These are phyloP conservation scores for Coelastrella sp. DNA, from an alignment of 139 green algal species.

Conservation along the genomic window DNA sequence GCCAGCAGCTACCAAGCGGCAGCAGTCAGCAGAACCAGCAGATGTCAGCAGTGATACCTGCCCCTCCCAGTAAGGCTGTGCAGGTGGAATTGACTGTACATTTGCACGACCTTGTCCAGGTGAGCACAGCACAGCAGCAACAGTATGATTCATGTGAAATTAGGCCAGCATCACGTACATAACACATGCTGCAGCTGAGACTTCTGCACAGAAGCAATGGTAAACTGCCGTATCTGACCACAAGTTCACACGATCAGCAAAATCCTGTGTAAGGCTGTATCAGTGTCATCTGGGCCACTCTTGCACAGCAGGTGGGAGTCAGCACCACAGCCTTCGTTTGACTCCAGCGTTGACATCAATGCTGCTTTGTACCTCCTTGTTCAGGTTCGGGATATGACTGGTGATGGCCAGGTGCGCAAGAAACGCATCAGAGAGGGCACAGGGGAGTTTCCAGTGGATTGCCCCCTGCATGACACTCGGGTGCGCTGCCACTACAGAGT, in stretches of 20 bases:
- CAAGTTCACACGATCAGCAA: too few species aligned
- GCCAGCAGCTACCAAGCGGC: slow-evolving; percentile 26
- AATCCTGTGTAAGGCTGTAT: too few species aligned
- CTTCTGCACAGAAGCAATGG: too few species aligned
- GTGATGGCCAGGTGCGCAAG: slow-evolving; percentile 82
- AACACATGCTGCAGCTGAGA: too few species aligned
- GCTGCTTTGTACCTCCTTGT: not conserved
- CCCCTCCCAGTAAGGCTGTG: slow-evolving; percentile 34
- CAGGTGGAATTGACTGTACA: slow-evolving; percentile 71
- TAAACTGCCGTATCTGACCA: too few species aligned
- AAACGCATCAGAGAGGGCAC: slow-evolving; percentile 66
- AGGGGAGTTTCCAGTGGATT: slow-evolving; percentile 88
- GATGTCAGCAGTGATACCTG: slow-evolving; percentile 44
- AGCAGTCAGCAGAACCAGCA: slow-evolving; percentile 18
- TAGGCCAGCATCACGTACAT: not conserved
- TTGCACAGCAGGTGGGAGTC: too few species aligned
- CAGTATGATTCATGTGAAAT: not conserved
- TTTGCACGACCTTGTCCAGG: slow-evolving; percentile 70
- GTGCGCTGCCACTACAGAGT: slow-evolving; percentile 71
- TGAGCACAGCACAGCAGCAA: slow-evolving; percentile 23
- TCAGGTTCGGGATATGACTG: slow-evolving; percentile 84
- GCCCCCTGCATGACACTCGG: slow-evolving; percentile 83
- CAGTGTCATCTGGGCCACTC: too few species aligned
- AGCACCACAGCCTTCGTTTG: too few species aligned
- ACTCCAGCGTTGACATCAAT: not conserved